Percentiles rank a stretch among this genome's conserved stretches.
These are phyloP conservation scores for Hygrophorus russula DNA, from an alignment of 768 basidiomycete species.

Conservation along the genomic window DNA sequence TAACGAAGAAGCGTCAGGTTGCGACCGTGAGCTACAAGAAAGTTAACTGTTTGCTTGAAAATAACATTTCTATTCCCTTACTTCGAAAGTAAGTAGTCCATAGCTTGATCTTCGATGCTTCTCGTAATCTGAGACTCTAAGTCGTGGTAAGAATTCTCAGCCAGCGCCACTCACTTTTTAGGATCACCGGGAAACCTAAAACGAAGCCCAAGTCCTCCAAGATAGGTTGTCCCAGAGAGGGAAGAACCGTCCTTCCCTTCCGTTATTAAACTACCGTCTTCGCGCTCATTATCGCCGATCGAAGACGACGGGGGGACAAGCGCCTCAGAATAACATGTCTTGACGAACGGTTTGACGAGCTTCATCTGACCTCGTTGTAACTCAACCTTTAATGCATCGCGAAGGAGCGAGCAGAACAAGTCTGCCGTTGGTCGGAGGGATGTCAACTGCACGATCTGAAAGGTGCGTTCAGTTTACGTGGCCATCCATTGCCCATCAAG, in stretches of 20 bases:
- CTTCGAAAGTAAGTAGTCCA: constrained; percentile 84
- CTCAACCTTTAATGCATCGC: constrained; percentile 82
- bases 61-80: constrained; percentile 21
- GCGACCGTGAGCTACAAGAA: constrained; percentile 68
- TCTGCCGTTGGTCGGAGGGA: constrained; percentile 90
- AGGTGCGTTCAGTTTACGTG: not conserved
- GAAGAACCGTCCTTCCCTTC: constrained; percentile 39
- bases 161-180: constrained; percentile 55
- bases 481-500: not conserved
- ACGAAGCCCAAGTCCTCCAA: constrained; percentile 67
- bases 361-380: constrained; percentile 92
- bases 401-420: constrained; percentile 79
- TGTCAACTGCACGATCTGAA: constrained; percentile 85
- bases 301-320: constrained; percentile 50
- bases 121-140: constrained; percentile 48
- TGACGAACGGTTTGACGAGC: constrained; percentile 77
- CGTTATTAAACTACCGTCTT: constrained; percentile 52
- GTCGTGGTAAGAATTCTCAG: not conserved
- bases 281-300: constrained; percentile 54
- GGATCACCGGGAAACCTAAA: constrained; percentile 92
- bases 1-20: constrained; percentile 93
- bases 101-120: constrained; percentile 90
- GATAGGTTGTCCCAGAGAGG: constrained; percentile 44
- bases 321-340: constrained; percentile 92
- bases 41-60: constrained; percentile 7